A percentile compares a stretch with the other conserved stretches of the same genome.
Evolutionary conservation across 805 yeast species (phyloP).

Genomic region (Hanseniaspora jakobsenii): DNA sequence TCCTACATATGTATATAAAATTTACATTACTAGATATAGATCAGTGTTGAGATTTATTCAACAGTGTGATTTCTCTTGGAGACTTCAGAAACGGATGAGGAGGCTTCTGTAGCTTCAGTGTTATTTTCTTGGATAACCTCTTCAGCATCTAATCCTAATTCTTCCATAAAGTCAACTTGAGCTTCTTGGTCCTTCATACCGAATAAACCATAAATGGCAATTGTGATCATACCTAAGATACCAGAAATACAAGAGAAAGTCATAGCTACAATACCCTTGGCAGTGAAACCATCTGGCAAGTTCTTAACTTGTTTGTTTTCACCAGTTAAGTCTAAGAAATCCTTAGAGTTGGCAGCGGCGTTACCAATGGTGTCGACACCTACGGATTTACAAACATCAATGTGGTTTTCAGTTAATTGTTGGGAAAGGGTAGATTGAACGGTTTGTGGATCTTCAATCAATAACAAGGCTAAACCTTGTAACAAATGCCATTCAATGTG

Average conservation of each 20-base stretch:
- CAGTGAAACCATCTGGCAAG: conserved; percentile 85
- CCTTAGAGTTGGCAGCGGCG: conserved; percentile 70
- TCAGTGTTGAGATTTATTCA: too few species aligned
- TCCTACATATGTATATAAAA: too few species aligned
- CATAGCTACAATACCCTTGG: conserved; percentile 87
- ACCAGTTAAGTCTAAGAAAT: conserved; percentile 59
- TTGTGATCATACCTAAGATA: conserved; percentile 62
- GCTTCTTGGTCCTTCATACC: conserved; percentile 63
- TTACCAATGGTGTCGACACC: conserved; percentile 55
- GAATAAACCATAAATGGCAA: conserved; percentile 73
- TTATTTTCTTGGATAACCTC: conserved; percentile 25
- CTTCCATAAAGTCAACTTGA: conserved; percentile 39
- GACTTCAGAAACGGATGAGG: too few species aligned
- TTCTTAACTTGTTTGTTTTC: conserved; percentile 54
- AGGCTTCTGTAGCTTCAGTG: background rate
- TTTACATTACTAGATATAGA: too few species aligned
- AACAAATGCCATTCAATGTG: conserved; percentile 97
- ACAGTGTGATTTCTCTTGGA: too few species aligned
- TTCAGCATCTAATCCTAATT: conserved; percentile 39
- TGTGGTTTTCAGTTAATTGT: conserved; percentile 50
- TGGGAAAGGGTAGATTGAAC: conserved; percentile 45
- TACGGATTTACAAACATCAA: conserved; percentile 45
- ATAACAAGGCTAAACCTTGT: conserved; percentile 76
- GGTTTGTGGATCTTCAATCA: conserved; percentile 72
- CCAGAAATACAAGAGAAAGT: conserved; percentile 84